Percentiles rank a stretch among this genome's conserved stretches.
Evolutionary conservation across 2,329 filamentous ascomycete species (phyloP).

Genomic region (Aspergillus novoparasiticus): DNA sequence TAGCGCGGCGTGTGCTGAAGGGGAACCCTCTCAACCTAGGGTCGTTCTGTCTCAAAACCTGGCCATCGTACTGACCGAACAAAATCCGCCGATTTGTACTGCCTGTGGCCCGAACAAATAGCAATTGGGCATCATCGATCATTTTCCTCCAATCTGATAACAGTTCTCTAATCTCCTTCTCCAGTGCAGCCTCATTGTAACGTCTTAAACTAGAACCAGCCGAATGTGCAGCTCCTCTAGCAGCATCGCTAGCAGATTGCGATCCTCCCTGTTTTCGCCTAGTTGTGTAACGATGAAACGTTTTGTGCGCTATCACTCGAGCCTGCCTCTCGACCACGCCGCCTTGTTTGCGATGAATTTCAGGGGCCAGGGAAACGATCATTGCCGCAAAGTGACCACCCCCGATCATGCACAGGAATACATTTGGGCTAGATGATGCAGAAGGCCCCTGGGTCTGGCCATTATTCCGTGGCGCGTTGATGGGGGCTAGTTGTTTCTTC

Average conservation of each 20-base stretch:
- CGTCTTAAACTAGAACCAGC: slow-evolving; percentile 86
- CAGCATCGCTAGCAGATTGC: slow-evolving; percentile 89
- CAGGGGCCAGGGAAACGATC: slow-evolving; percentile 85
- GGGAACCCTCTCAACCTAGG: slow-evolving; percentile 82
- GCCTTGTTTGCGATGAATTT: slow-evolving; percentile 68
- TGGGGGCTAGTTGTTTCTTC: slow-evolving; percentile 75
- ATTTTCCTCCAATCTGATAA: slow-evolving; percentile 81
- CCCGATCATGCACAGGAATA: slow-evolving; percentile 98
- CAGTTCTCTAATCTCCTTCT: slow-evolving; percentile 82
- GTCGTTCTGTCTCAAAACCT: slow-evolving; percentile 79
- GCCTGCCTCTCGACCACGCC: slow-evolving; percentile 81
- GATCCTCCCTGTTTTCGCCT: slow-evolving; percentile 93
- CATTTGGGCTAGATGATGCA: slow-evolving; percentile 67
- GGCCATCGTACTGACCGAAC: slow-evolving; percentile 88
- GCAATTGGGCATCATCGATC: slow-evolving; percentile 78
- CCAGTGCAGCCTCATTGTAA: slow-evolving; percentile 90
- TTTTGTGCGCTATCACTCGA: slow-evolving; percentile 90
- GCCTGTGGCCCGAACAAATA: slow-evolving; percentile 90
- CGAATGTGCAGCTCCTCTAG: slow-evolving; percentile 93
- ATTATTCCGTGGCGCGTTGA: slow-evolving; percentile 43
- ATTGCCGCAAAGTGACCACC: slow-evolving; percentile 97
- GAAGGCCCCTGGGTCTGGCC: slow-evolving; percentile 44
- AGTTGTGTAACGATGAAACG: slow-evolving; percentile 96
- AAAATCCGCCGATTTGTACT: slow-evolving; percentile 82
- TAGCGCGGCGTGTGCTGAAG: slow-evolving; percentile 88